These are phyloP conservation scores for Apostasia shenzhenica DNA, from an alignment of 106 monocot species.

Conservation along the genomic window DNA sequence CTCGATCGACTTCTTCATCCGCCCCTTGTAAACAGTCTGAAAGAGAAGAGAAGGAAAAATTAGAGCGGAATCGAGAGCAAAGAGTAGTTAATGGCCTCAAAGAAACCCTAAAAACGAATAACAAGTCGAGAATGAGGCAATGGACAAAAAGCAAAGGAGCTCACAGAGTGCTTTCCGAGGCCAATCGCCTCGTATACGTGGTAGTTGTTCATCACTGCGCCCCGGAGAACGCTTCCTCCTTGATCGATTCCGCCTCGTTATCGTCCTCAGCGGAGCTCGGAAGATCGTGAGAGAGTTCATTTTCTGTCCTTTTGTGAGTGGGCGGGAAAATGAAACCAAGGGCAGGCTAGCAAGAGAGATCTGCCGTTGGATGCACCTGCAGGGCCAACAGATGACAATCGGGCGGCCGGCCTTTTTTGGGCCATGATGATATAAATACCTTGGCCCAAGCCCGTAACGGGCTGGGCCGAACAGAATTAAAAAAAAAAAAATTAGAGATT, in stretches of 20 bases:
- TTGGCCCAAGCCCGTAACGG: no score
- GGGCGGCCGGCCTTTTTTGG: no score
- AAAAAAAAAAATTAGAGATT: no score
- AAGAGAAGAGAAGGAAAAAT: not conserved
- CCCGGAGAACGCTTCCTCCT: not conserved
- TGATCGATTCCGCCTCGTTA: not conserved
- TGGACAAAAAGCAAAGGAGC: not conserved
- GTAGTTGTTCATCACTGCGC: conserved; percentile 78
- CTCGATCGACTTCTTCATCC: conserved; percentile 96
- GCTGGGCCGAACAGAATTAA: no score
- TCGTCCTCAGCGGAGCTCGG: not conserved
- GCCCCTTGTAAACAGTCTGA: conserved; percentile 86
- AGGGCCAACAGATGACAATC: no score
- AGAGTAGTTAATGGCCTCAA: not conserved
- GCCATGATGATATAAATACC: no score
- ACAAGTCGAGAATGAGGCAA: not conserved
- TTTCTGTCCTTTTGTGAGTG: conserved; percentile 2
- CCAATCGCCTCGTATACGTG: conserved; percentile 96
- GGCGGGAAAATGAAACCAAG: conserved; percentile 4
- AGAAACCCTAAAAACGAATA: not conserved
- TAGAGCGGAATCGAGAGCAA: not conserved
- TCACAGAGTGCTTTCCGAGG: conserved; percentile 91
- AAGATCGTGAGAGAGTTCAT: not conserved
- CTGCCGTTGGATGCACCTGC: no score
- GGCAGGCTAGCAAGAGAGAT: no score